Percentiles rank a stretch among this genome's conserved stretches.
Evolutionary conservation across 768 basidiomycete genomes (phyloP).

Genomic region (Kondoa malvinella): DNA sequence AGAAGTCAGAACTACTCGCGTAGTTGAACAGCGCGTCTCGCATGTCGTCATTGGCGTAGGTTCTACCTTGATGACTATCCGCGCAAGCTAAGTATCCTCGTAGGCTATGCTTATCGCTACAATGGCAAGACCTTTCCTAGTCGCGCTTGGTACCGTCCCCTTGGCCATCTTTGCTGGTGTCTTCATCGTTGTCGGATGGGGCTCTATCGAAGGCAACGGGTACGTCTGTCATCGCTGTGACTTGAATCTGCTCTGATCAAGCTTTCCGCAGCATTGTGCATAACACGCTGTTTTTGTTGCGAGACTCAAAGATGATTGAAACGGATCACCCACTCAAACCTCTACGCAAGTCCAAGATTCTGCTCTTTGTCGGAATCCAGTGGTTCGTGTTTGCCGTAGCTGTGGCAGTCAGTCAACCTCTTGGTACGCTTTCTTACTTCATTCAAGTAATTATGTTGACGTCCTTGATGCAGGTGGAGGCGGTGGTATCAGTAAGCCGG

Average conservation of each 20-base stretch:
- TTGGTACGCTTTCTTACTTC: conserved; percentile 40
- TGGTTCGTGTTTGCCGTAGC: conserved; percentile 70
- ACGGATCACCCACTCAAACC: conserved; percentile 48
- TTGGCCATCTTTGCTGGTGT: conserved; percentile 37
- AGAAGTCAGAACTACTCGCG: conserved; percentile 9
- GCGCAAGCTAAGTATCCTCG: not conserved
- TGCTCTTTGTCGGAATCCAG: conserved; percentile 57
- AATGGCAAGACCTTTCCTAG: conserved; percentile 64
- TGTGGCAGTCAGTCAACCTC: conserved; percentile 77
- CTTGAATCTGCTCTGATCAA: not conserved
- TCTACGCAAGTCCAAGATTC: conserved; percentile 56
- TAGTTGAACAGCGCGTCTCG: conserved; percentile 85
- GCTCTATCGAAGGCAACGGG: conserved; percentile 61
- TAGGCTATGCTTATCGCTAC: conserved; percentile 42
- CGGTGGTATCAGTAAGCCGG: no score
- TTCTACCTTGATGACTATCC: conserved; percentile 30
- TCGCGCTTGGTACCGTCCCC: conserved; percentile 61
- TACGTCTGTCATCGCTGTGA: not conserved
- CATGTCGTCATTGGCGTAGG: conserved; percentile 70
- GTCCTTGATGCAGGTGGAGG: no score
- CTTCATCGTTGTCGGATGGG: conserved; percentile 50
- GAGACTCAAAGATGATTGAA: conserved; percentile 50
- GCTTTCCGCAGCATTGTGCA: conserved; percentile 41
- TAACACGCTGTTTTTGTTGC: conserved; percentile 61
- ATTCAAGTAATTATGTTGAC: not conserved